These are phyloP conservation scores for Helichrysum umbraculigerum DNA, from an alignment of 129 eudicot genomes.

Conservation along the genomic window DNA sequence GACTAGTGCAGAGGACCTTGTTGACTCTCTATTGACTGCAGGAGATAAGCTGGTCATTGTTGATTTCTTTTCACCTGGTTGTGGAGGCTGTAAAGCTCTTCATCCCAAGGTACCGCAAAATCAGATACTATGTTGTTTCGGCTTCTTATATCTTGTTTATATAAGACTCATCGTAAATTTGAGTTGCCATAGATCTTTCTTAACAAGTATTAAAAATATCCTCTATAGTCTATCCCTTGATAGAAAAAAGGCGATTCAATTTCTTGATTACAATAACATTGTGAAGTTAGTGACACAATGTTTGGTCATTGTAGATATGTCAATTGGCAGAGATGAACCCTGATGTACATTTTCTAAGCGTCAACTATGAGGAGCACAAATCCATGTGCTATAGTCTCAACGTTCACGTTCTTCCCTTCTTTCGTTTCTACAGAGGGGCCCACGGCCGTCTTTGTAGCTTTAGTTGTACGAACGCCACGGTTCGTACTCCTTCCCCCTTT, in stretches of 20 bases:
- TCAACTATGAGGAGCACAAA: constrained; percentile 73
- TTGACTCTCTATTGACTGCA: constrained; percentile 51
- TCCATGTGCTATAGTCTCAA: constrained; percentile 73
- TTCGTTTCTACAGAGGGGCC: constrained; percentile 86
- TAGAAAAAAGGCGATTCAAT: background rate
- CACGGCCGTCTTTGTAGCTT: constrained; percentile 81
- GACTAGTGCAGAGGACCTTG: constrained; percentile 62
- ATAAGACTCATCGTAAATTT: background rate
- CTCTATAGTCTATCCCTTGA: background rate
- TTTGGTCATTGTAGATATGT: constrained; percentile 53
- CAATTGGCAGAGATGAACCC: constrained; percentile 86
- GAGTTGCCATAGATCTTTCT: background rate
- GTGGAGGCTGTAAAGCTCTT: constrained; percentile 93
- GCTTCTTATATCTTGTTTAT: background rate
- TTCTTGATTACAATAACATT: background rate
- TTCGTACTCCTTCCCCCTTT: constrained; percentile 27
- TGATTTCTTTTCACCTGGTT: constrained; percentile 78
- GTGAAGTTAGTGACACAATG: background rate
- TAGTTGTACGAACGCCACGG: constrained; percentile 92
- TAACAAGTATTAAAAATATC: background rate
- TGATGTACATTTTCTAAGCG: constrained; percentile 60
- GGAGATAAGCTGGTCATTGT: constrained; percentile 70
- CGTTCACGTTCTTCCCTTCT: constrained; percentile 83
- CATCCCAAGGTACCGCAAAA: constrained; percentile 64
- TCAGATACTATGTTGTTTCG: background rate